A percentile compares a stretch with the other conserved stretches of the same genome.
Conservation (phyloP, 768 basidiomycete species). For the Serendipita vermifera region DNA sequence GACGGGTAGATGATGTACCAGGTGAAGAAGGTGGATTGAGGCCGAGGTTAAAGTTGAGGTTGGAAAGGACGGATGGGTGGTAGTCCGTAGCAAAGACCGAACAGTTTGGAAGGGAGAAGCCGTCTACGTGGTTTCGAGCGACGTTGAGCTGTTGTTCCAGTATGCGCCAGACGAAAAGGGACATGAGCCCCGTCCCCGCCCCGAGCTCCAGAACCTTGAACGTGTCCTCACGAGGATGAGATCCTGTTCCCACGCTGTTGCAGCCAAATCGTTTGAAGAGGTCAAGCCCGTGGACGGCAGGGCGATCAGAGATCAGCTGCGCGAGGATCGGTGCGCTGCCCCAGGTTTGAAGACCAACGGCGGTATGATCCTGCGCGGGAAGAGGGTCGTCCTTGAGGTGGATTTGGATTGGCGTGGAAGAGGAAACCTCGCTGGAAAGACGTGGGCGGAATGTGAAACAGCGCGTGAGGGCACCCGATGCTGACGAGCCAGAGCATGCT, state of each 20-base stretch:
- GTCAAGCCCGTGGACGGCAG: constrained; percentile 31
- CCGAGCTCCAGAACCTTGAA: constrained; percentile 64
- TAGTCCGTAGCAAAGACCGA: constrained; percentile 59
- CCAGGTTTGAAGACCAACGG: constrained; percentile 78
- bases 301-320: constrained; percentile 41
- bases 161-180: constrained; percentile 48
- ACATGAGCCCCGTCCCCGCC: constrained; percentile 74
- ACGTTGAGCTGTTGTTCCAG: constrained; percentile 18
- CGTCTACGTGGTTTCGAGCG: neutral
- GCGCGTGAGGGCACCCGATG: constrained; percentile 25
- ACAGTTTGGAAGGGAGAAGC: no score
- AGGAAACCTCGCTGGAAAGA: constrained; percentile 22
- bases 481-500: constrained; percentile 40
- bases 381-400: constrained; percentile 61
- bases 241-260: no score
- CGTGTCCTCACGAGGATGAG: constrained; percentile 7
- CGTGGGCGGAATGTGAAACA: constrained; percentile 16
- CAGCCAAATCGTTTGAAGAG: constrained; percentile 20
- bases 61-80: constrained; percentile 59
- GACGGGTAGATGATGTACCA: constrained; percentile 12
- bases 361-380: constrained; percentile 53
- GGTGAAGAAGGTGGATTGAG: constrained; percentile 34
- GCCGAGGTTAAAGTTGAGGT: constrained; percentile 46
- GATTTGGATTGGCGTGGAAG: constrained; percentile 20
- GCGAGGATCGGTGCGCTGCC: constrained; percentile 62